phyloP scores from a whole-genome alignment of 164 flowering plant genomes.

The Stephania japonica region DNA sequence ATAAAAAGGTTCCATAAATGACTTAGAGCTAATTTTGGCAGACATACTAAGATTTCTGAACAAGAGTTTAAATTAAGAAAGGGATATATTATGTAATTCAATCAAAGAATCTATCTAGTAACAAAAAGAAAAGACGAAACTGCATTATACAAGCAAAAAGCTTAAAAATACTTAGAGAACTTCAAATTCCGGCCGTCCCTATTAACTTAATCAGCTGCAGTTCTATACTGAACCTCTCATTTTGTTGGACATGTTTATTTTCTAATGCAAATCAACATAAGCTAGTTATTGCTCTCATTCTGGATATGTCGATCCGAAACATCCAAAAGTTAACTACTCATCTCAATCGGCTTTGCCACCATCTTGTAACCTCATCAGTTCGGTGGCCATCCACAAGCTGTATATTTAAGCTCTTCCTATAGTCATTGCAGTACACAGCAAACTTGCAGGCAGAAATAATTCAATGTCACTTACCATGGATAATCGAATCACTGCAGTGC shows the following conservation, averaged over 20 bases:
- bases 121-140: too few relatives aligned
- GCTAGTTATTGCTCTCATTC: not conserved
- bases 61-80: too few relatives aligned
- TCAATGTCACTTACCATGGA: slow-evolving; percentile 6
- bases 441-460: too few relatives aligned
- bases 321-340: not conserved
- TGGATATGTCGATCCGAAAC: not conserved
- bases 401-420: too few relatives aligned
- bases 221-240: not conserved
- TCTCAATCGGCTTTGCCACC: not conserved
- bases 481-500: not conserved
- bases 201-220: not conserved
- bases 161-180: too few relatives aligned
- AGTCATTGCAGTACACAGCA: too few relatives aligned
- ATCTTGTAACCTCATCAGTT: not conserved
- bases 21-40: too few relatives aligned
- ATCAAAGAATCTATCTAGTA: too few relatives aligned
- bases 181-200: not conserved
- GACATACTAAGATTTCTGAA: too few relatives aligned
- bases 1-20: too few relatives aligned
- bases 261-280: too few relatives aligned
- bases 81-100: too few relatives aligned
- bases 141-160: not conserved
- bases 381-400: not conserved
- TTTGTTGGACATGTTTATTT: not conserved